Base-by-base conservation (phyloP, 1,139 yeast genomes). In the Meyerozyma athensensis region DNA sequence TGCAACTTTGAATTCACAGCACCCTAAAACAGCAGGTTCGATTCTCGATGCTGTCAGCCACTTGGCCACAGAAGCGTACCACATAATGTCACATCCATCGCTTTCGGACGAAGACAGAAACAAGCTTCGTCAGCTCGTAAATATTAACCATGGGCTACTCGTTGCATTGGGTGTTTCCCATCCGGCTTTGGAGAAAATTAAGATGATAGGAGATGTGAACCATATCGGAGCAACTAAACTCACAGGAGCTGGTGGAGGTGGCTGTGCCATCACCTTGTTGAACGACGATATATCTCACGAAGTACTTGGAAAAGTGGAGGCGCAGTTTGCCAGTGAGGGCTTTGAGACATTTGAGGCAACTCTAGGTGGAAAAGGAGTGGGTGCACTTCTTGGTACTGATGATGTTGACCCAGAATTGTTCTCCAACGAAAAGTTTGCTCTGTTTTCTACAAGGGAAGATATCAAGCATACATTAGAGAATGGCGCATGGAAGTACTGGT, bases 221-320 rank as follows among this genome's bases (percentile, higher is more conserved):
- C 55, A 65, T 2, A 61, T 92, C 24, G 99, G 99, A 5, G 81
- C 86, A 42, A 90, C 99, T 2, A 92, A 92, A 59, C 72, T 92
- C 43, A 92, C 98, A 0, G 99, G 99, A 32, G 98, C 98, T 0
- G 99, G 99, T 19, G 98, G 98, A 14, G 99, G 99, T 33, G 99
- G 99, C 1, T 92, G 99, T 65, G 96, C 97, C 14, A 83, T 94
- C 40, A 92, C 97, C 0, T 65, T 92, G 37, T 70, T 90, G 9
- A 68, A 77, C 36, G 81, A 77, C 36, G 70, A 68, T 8, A 66
- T 65, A 3, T 54, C 58, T 1, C 65, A 57, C 31, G 52, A 44
- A 2, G 46, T 41, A 1, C 48, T 72, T 9, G 53, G 56, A 13
- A 61, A 60, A 7, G 70, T 56, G 12, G 39, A 48, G 3, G 53